Conservation (phyloP, 768 basidiomycete genomes). For the Trichaptum fuscoviolaceum region DNA sequence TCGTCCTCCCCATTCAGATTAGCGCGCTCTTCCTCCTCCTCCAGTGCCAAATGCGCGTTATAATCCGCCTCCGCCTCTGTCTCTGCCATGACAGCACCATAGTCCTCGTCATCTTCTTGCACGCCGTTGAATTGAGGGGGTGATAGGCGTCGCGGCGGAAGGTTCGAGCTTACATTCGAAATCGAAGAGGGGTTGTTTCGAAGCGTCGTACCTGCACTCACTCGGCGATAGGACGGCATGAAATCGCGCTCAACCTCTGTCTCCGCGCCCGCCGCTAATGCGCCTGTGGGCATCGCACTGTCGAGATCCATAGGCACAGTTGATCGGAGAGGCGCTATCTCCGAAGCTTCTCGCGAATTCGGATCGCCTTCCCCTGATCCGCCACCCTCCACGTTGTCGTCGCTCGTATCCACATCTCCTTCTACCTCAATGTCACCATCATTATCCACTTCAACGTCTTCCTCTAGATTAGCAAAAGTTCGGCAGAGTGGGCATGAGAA, state of each 20-base stretch:
- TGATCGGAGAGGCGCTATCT: neutral
- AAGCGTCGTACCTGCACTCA: neutral
- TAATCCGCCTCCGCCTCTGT: neutral
- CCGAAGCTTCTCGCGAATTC: neutral
- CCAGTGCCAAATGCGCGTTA: neutral
- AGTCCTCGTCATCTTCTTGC: neutral
- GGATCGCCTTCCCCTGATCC: neutral
- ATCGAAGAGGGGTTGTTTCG: neutral
- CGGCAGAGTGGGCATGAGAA: conserved; percentile 96
- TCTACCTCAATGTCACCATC: conserved; percentile 20
- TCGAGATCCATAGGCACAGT: neutral
- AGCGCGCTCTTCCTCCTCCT: neutral
- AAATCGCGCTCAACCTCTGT: conserved; percentile 26
- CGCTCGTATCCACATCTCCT: conserved; percentile 19
- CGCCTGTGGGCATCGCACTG: neutral
- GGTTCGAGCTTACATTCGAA: neutral
- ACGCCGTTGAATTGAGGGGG: neutral
- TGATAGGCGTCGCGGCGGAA: too few species aligned
- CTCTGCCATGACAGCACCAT: neutral
- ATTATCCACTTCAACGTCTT: conserved; percentile 79
- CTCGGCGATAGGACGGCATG: neutral
- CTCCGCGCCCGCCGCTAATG: conserved; percentile 21
- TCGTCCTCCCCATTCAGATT: neutral
- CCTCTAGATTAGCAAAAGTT: conserved; percentile 92
- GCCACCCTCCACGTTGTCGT: neutral